Base-by-base conservation (phyloP, 2,329 filamentous ascomycete species). In the Emergomyces pasteurianus region DNA sequence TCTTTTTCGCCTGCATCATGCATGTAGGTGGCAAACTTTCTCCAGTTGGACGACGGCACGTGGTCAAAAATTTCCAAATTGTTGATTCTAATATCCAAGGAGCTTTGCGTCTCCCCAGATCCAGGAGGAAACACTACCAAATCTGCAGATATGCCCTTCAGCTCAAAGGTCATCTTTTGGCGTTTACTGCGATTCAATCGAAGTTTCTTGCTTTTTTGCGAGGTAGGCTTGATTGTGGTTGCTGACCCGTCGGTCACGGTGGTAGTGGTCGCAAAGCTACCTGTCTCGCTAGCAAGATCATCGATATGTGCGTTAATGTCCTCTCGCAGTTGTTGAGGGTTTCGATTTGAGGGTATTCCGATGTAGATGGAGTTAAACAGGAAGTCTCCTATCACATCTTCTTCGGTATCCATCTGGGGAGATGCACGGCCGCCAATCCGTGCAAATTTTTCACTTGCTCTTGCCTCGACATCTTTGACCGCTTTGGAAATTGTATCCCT, bases 331-430 rank as follows among this genome's bases (percentile, higher is more conserved):
- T 95, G 90, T 59, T 84, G 84, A 5, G 91, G 90, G 67, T 97
- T 92, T 61, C 87, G 85, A 67, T 92, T 94, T 12, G 89, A 83
- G 0, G 92, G 89, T 21, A 99, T 89, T 16, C 89, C 91, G 67
- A 99, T 96, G 77, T 96, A 99, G 60, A 99, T 96, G 0, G 94
- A 99, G 72, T 99, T 97, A 81, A 99, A 99, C 18, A 99, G 80
- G 67, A 95, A 95, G 71, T 99, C 95, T 6, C 90, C 91, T 73
- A 97, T 95, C 6, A 88, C 89, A 14, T 86, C 89, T 73, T 92
- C 89, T 50, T 92, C 88, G 56, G 95, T 89, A 42, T 63, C 64
- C 86, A 86, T 59, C 86, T 88, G 68, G 59, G 82, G 79, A 9
- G 81, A 77, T 59, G 81, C 79, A 62, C 83, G 77, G 59, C 84